Percentiles rank a stretch among this genome's conserved stretches.
These are phyloP conservation scores for Alternaria burnsii DNA, from an alignment of 2,329 filamentous ascomycete genomes.

Conservation along the genomic window DNA sequence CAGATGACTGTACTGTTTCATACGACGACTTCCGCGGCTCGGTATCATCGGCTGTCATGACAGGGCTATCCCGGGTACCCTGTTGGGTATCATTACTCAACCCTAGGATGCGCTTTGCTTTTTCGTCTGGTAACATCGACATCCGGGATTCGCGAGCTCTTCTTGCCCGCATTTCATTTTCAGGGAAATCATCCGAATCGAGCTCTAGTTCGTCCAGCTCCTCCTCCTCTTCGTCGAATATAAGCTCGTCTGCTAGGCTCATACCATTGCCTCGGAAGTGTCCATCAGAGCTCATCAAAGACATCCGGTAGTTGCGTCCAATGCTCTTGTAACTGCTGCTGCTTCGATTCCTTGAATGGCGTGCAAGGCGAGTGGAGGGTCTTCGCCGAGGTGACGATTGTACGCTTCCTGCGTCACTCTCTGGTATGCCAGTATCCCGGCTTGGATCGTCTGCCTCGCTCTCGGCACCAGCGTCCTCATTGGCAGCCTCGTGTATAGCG, in stretches of 20 bases:
- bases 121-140: conserved; percentile 53
- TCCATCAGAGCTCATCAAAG: conserved; percentile 66
- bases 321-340: conserved; percentile 61
- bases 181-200: conserved; percentile 69
- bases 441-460: conserved; percentile 69
- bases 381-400: conserved; percentile 67
- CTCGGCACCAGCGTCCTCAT: conserved; percentile 54
- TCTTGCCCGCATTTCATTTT: conserved; percentile 53
- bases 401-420: conserved; percentile 75
- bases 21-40: conserved; percentile 35
- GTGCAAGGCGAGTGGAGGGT: conserved; percentile 51
- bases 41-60: conserved; percentile 27
- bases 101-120: conserved; percentile 57
- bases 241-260: conserved; percentile 89
- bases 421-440: conserved; percentile 65
- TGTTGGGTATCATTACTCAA: conserved; percentile 45
- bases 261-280: conserved; percentile 69
- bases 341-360: conserved; percentile 67
- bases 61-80: conserved; percentile 33
- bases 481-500: conserved; percentile 68
- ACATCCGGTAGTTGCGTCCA: conserved; percentile 72
- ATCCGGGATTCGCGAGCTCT: conserved; percentile 53
- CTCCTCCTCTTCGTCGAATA: conserved; percentile 81
- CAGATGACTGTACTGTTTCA: conserved; percentile 34
- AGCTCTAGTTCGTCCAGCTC: conserved; percentile 63